Base-by-base conservation (phyloP, 2,329 filamentous ascomycete genomes). In the Iodosphaeria phyllophila region DNA sequence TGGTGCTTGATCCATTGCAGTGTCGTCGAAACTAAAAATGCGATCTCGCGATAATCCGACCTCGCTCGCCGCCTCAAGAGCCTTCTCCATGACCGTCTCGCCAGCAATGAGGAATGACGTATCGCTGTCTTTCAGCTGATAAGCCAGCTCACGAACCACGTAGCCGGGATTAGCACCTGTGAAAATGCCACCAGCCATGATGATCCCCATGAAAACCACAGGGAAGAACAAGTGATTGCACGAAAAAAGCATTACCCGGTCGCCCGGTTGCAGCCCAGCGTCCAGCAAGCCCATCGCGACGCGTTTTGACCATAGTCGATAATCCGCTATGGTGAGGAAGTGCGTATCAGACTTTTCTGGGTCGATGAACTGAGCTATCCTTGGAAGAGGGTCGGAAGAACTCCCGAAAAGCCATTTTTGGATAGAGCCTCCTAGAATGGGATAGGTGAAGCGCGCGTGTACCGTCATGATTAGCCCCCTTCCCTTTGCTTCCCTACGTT, bases 141-240 rank as follows among this genome's bases (percentile, higher is more conserved):
- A 74, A 5, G 70, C 74, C 22, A 91, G 48, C 46, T 89, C 79
- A 12, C 75, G 55, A 0, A 66, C 53, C 1, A 78, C 70, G 35
- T 70, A 82, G 5, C 57, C 59, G 1, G 75, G 74, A 31, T 80
- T 82, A 2, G 74, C 74, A 14, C 76, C 78, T 0, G 72, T 76
- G 50, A 86, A 86, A 27, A 86, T 54, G 2, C 75, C 76, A 4
- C 76, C 76, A 0, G 78, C 75, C 67, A 82, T 82, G 25, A 82
- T n/a, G n/a, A 76, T 58, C 10, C 78, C 78, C 46, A 82, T 57
- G 27, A 84, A 66, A 2, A 78, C 54, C 1, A 66, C 55, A 0
- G 78, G 74, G 41, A 74, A 79, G 51, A 74, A 79, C 9, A 86
- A 46, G 35, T 64, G 72, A 47, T 84, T 86, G 13, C 69, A 64